Evolutionary conservation across 208 protist species (phyloP).

Genomic region (Porcisia deanei): DNA sequence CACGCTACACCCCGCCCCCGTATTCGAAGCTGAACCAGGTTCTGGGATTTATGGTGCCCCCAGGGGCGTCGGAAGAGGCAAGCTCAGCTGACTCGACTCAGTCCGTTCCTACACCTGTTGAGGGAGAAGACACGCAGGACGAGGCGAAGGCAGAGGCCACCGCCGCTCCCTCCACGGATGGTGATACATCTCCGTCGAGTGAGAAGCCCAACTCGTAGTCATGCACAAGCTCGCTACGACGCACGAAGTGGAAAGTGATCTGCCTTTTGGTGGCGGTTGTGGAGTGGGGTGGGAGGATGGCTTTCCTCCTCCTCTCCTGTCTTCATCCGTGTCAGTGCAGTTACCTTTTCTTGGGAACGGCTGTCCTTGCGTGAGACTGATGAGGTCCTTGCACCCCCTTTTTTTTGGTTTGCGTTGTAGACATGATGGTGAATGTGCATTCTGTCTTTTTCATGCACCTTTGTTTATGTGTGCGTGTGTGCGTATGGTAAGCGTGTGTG

Average conservation of each 20-base stretch:
- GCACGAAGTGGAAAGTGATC: background rate
- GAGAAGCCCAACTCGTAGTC: slow-evolving; percentile 6
- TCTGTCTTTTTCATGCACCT: background rate
- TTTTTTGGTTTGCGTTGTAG: too few species aligned
- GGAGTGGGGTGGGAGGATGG: too few species aligned
- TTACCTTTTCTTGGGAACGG: too few species aligned
- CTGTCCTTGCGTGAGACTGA: too few species aligned
- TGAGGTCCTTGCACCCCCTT: too few species aligned
- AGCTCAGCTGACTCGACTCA: background rate
- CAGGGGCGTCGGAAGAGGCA: background rate
- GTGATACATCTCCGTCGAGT: background rate
- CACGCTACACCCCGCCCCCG: slow-evolving; percentile 86
- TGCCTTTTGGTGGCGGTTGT: background rate
- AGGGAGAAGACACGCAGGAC: background rate
- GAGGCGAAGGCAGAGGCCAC: background rate
- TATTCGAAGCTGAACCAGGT: slow-evolving; percentile 67
- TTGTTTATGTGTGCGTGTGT: background rate
- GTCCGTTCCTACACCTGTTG: background rate
- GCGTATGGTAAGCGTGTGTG: background rate
- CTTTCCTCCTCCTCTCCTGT: background rate
- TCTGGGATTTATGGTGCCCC: slow-evolving; percentile 42
- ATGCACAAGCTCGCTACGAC: background rate
- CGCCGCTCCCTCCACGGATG: background rate
- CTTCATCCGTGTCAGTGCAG: background rate
- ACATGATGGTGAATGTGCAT: too few species aligned